A percentile compares a stretch with the other conserved stretches of the same genome.
These are phyloP conservation scores for Plasmodium adleri DNA, from an alignment of 169 alveolate genomes.

Conservation along the genomic window DNA sequence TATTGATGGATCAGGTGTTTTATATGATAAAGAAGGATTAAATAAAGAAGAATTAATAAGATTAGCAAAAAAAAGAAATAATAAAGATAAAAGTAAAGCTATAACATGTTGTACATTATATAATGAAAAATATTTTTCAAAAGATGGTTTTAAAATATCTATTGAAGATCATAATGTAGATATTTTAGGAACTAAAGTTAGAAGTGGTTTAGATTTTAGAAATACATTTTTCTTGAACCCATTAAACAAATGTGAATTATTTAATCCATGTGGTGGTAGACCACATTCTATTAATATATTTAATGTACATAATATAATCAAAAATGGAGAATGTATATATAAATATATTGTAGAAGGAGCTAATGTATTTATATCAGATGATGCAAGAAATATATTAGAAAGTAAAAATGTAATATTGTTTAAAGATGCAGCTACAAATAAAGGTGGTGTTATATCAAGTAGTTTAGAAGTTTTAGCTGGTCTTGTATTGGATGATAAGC, in stretches of 20 bases:
- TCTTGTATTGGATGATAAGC: conserved; percentile 85
- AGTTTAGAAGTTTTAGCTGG: conserved; percentile 91
- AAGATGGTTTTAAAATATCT: conserved; percentile 84
- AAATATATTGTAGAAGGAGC: conserved; percentile 91
- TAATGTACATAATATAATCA: conserved; percentile 83
- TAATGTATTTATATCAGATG: conserved; percentile 90
- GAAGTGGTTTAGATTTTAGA: conserved; percentile 87
- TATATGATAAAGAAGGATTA: conserved; percentile 89
- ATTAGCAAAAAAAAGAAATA: conserved; percentile 79
- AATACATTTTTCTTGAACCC: conserved; percentile 83
- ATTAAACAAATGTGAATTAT: conserved; percentile 84
- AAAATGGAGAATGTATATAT: conserved; percentile 81
- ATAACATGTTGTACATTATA: conserved; percentile 81
- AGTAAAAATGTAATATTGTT: conserved; percentile 85
- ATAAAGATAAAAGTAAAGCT: conserved; percentile 6
- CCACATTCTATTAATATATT: conserved; percentile 88
- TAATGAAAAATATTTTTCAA: conserved; percentile 79
- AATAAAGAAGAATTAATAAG: conserved; percentile 84
- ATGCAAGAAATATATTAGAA: conserved; percentile 87
- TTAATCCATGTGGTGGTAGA: conserved; percentile 93
- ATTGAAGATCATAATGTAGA: conserved; percentile 82
- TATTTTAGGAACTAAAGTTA: conserved; percentile 85
- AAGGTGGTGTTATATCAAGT: conserved; percentile 92
- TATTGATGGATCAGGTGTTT: conserved; percentile 91
- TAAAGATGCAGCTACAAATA: conserved; percentile 90